phyloP scores from a whole-genome alignment of 140 eudicot genomes.

The Stevia rebaudiana region DNA sequence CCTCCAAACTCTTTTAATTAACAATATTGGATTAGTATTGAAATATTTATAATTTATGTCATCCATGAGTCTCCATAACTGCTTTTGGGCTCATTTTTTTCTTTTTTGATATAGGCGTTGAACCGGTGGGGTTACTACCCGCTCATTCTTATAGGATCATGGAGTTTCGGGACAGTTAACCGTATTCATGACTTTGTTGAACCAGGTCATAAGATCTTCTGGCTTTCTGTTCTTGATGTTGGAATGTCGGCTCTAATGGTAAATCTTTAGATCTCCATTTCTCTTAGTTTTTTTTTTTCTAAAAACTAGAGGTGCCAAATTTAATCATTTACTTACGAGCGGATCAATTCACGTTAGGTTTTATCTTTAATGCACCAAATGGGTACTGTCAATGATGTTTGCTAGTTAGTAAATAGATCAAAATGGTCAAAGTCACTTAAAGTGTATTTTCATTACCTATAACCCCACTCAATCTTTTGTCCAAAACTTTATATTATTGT shows the following conservation, averaged over 20 bases:
- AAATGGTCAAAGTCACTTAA: neutral
- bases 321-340: neutral
- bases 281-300: neutral
- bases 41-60: neutral
- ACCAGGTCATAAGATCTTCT: conserved; percentile 82
- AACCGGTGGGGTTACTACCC: conserved; percentile 97
- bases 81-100: conserved; percentile 7
- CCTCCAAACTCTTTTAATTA: neutral
- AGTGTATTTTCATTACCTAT: neutral
- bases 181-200: conserved; percentile 90
- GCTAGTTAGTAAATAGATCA: neutral
- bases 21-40: neutral
- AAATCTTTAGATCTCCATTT: conserved; percentile 15
- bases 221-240: conserved; percentile 98
- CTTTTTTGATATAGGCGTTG: conserved; percentile 47
- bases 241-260: conserved; percentile 96
- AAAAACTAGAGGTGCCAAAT: neutral
- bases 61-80: neutral
- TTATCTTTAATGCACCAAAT: neutral
- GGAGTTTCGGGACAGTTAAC: conserved; percentile 95
- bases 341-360: neutral
- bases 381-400: neutral
- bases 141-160: conserved; percentile 88
- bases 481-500: neutral
- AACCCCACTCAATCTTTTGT: neutral